These are phyloP conservation scores for Amanita fuliginea DNA, from an alignment of 768 basidiomycete genomes.

Conservation along the genomic window DNA sequence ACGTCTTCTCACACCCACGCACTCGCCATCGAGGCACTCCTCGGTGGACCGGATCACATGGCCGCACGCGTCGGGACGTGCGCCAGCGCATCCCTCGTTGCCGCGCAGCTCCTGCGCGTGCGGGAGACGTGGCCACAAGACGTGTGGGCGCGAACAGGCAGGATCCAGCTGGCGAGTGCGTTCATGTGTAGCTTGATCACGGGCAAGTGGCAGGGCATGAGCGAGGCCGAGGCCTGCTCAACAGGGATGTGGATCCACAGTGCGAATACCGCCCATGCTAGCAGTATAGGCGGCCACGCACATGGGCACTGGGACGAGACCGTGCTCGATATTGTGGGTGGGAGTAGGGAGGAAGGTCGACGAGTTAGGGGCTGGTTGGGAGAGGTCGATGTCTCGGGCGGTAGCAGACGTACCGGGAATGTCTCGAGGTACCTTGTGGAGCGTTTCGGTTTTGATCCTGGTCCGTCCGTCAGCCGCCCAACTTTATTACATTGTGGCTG, in stretches of 20 bases:
- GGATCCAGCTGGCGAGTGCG: slow-evolving; percentile 67
- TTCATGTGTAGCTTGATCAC: slow-evolving; percentile 62
- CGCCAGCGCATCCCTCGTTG: slow-evolving; percentile 31
- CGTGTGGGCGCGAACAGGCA: slow-evolving; percentile 69
- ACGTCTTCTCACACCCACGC: slow-evolving; percentile 76
- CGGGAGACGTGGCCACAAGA: slow-evolving; percentile 61
- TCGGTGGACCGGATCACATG: slow-evolving; percentile 74
- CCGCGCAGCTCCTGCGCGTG: too few relatives aligned
- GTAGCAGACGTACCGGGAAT: slow-evolving; percentile 50
- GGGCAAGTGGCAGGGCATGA: slow-evolving; percentile 63
- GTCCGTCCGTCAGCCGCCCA: slow-evolving; percentile 23
- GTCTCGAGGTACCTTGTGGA: slow-evolving; percentile 70
- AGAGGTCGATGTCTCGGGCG: slow-evolving; percentile 65
- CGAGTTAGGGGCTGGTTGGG: slow-evolving; percentile 72
- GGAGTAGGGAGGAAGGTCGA: slow-evolving; percentile 62
- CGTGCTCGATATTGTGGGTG: slow-evolving; percentile 68
- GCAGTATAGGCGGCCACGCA: slow-evolving; percentile 12
- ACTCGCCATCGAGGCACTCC: slow-evolving; percentile 58
- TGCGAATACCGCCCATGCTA: slow-evolving; percentile 11
- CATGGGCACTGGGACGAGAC: slow-evolving; percentile 69
- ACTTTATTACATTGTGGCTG: slow-evolving; percentile 7
- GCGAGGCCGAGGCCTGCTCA: slow-evolving; percentile 67
- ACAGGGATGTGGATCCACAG: slow-evolving; percentile 76
- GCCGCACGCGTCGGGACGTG: slow-evolving; percentile 65
- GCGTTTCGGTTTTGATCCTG: slow-evolving; percentile 71